Conservation (phyloP, 73 alveolate genomes). For the Blepharisma japonicum region DNA sequence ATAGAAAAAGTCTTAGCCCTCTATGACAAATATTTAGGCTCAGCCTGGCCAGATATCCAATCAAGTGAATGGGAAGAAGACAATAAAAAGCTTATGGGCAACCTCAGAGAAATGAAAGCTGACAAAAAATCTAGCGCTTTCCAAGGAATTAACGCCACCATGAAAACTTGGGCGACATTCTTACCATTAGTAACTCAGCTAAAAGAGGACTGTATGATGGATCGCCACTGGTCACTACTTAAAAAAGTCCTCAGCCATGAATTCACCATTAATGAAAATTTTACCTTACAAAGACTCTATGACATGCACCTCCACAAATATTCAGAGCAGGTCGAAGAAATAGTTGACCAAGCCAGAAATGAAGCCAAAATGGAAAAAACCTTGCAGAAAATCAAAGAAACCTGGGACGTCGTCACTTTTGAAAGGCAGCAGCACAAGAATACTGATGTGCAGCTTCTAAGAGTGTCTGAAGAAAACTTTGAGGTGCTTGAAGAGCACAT, state of each 20-base stretch:
- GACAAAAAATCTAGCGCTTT: slow-evolving; percentile 95
- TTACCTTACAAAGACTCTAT: slow-evolving; percentile 78
- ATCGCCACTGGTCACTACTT: slow-evolving; percentile 85
- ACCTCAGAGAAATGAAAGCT: slow-evolving; percentile 83
- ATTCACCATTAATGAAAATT: slow-evolving; percentile 70
- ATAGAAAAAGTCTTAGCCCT: slow-evolving; percentile 73
- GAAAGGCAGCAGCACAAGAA: slow-evolving; percentile 79
- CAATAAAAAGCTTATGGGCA: slow-evolving; percentile 70
- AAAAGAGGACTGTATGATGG: slow-evolving; percentile 85
- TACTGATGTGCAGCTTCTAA: slow-evolving; percentile 88
- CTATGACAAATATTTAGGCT: slow-evolving; percentile 82
- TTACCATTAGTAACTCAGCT: slow-evolving; percentile 79
- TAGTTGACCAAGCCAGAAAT: slow-evolving; percentile 96
- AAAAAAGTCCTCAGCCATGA: slow-evolving; percentile 69
- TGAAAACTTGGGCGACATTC: slow-evolving; percentile 65
- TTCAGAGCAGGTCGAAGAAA: slow-evolving; percentile 87
- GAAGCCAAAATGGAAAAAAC: slow-evolving; percentile 99
- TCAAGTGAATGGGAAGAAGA: slow-evolving; percentile 98
- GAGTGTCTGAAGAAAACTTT: slow-evolving; percentile 98
- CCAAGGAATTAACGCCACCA: slow-evolving; percentile 81
- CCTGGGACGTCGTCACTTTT: slow-evolving; percentile 84
- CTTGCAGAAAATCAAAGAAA: slow-evolving; percentile 91
- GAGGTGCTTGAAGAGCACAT: slow-evolving; percentile 98
- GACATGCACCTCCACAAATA: slow-evolving; percentile 78
- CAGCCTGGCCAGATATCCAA: slow-evolving; percentile 92